These are phyloP conservation scores for Clitoria ternatea DNA, from an alignment of 306 rosid species.

Conservation along the genomic window DNA sequence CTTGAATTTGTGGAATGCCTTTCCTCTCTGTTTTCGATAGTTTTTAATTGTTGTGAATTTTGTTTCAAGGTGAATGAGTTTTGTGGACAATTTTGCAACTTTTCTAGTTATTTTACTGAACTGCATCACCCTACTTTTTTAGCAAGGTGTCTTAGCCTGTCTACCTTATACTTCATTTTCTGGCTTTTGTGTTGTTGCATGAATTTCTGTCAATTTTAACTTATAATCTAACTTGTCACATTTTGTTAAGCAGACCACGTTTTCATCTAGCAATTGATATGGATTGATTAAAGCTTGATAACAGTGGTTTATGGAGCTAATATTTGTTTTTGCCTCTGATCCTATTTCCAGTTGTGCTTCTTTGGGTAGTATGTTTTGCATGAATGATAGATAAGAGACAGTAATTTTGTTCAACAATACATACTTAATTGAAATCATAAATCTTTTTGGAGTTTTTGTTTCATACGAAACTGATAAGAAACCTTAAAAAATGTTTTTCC, in stretches of 20 bases:
- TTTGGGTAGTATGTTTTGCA: no score
- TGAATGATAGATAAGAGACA: no score
- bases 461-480: no score
- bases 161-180: not conserved
- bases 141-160: not conserved
- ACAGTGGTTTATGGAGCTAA: not conserved
- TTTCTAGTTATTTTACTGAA: constrained; percentile 2
- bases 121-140: not conserved
- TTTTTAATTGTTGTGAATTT: constrained; percentile 1
- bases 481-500: no score
- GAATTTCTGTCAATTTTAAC: not conserved
- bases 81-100: constrained; percentile 28
- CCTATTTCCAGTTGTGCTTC: not conserved
- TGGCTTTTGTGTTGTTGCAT: not conserved
- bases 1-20: constrained; percentile 21
- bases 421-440: no score
- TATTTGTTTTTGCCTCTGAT: not conserved
- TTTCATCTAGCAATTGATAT: not conserved
- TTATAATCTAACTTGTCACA: not conserved
- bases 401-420: no score
- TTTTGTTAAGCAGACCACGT: no score
- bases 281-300: not conserved
- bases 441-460: no score
- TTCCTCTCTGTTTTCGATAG: not conserved
- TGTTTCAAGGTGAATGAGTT: constrained; percentile 16